Evolutionary conservation across 257 asterid species (phyloP), one percentile per base, ranked within the genome.

Genomic region (Salvia miltiorrhiza): DNA sequence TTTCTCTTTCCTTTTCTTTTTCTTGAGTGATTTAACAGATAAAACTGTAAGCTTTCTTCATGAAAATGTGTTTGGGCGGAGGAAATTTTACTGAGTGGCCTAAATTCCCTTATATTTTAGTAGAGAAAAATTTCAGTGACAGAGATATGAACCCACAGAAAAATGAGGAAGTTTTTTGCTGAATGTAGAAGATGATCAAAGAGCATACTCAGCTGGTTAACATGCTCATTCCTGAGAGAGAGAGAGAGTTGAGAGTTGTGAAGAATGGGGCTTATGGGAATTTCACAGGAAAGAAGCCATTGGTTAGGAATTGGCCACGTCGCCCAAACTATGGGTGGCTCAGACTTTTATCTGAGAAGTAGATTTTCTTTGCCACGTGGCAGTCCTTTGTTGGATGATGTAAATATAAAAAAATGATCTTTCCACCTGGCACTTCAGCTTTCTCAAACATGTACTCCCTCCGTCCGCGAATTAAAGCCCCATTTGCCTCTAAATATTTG

Each of bases 331-430:
- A 21, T 77, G 72, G 48, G 69, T 70, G 85, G 83, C 77, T 76
- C 57, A 54, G 64, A 58, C 70, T 72, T 55, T 65, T 73, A 81
- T 76, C 83, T 68, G 67, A 39, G 41, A 23, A 68, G 72, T 26
- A 67, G 84, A 81, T 84, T 78, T 81, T 76, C 49, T 9, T 1
- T 55, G 80, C 78, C 80, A 79, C 47, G 45, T 81, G 84, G 69
- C 21, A 19, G 50, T 12, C 13, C 55, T 2, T 62, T 14, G 39
- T 68, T 84, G 86, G 86, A 58, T 1, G 75, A 1, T 26, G 39
- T 68, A 70, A 28, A 60, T 63, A 50, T 70, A 16, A 47, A 20
- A 43, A 62, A 47, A 12, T 57, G 65, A 78, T 81, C 81, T 59
- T 77, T 67, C 76, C 77, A 62, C 73, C 48, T 63, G 71, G 65